Percentiles rank a stretch among this genome's conserved stretches.
These are phyloP conservation scores for Ligustrum vulgare DNA, from an alignment of 257 asterid genomes.

Conservation along the genomic window DNA sequence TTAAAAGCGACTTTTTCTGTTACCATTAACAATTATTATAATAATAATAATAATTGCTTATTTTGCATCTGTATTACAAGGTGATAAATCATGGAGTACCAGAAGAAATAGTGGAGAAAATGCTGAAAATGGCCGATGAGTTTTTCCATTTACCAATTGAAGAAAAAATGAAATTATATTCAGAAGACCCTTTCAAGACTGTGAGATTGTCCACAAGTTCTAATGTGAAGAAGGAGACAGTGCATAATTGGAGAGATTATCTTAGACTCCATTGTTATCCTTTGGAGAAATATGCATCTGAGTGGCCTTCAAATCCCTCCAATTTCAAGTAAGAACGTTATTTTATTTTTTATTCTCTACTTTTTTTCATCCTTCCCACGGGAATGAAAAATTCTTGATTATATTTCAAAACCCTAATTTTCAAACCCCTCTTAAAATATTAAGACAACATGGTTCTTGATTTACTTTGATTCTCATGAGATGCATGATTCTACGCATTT, in stretches of 20 bases:
- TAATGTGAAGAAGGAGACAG: constrained; percentile 60
- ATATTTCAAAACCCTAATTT: background rate
- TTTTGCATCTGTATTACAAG: constrained; percentile 28
- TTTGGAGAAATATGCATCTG: constrained; percentile 53
- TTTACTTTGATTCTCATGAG: background rate
- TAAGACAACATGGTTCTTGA: no score
- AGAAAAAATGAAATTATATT: constrained; percentile 80
- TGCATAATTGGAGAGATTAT: constrained; percentile 95
- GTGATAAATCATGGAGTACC: constrained; percentile 78
- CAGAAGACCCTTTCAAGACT: constrained; percentile 73
- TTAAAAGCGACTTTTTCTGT: background rate
- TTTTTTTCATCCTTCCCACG: background rate
- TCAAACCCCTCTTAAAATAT: no score
- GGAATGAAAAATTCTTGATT: background rate
- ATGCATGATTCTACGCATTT: background rate
- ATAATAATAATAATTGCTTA: background rate
- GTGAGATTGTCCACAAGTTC: constrained; percentile 81
- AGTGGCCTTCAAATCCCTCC: constrained; percentile 86
- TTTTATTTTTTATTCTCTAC: background rate
- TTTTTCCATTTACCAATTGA: constrained; percentile 64
- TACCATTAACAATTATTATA: no score
- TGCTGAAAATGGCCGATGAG: constrained; percentile 51
- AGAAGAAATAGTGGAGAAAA: constrained; percentile 45
- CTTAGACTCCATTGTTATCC: constrained; percentile 93
- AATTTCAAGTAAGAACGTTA: constrained; percentile 60